Conservation (phyloP, 2,329 filamentous ascomycete species). For the Arthrobotrys conoides region DNA sequence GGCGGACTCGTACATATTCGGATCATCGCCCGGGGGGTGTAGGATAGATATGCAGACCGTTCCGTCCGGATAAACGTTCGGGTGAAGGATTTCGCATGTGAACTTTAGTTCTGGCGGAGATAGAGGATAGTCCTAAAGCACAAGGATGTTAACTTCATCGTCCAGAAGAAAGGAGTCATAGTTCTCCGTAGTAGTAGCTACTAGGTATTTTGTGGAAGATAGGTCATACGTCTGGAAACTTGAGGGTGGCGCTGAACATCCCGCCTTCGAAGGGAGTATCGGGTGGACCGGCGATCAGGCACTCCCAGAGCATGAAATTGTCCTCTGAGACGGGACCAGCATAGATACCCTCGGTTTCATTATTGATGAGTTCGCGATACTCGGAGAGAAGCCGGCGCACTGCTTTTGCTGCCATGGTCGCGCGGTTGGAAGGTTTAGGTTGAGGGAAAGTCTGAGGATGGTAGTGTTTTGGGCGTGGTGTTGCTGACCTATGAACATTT, state of each 20-base stretch:
- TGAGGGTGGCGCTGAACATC: constrained; percentile 93
- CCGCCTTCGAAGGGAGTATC: constrained; percentile 97
- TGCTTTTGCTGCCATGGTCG: constrained; percentile 64
- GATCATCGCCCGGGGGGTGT: constrained; percentile 94
- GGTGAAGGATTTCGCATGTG: constrained; percentile 93
- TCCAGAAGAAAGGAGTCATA: not conserved
- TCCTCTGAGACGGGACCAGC: constrained; percentile 94
- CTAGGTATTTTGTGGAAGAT: not conserved
- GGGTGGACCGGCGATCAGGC: constrained; percentile 93
- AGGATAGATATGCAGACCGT: constrained; percentile 98
- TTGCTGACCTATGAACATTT: constrained; percentile 1
- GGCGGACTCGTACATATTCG: constrained; percentile 97
- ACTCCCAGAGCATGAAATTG: constrained; percentile 96
- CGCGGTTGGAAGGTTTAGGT: constrained; percentile 12
- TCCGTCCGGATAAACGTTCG: constrained; percentile 93
- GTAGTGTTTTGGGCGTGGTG: constrained; percentile 9
- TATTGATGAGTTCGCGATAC: constrained; percentile 93
- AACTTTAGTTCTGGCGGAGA: constrained; percentile 97
- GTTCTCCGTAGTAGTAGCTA: not conserved
- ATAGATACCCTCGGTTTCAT: constrained; percentile 97
- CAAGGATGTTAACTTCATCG: not conserved
- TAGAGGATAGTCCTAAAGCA: constrained; percentile 83
- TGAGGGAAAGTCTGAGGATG: constrained; percentile 7
- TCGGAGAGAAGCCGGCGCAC: constrained; percentile 91
- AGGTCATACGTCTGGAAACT: constrained; percentile 79